Percentiles rank a stretch among this genome's conserved stretches.
phyloP scores from a whole-genome alignment of 305 asterid genomes.

The Fraxinus paxiana region DNA sequence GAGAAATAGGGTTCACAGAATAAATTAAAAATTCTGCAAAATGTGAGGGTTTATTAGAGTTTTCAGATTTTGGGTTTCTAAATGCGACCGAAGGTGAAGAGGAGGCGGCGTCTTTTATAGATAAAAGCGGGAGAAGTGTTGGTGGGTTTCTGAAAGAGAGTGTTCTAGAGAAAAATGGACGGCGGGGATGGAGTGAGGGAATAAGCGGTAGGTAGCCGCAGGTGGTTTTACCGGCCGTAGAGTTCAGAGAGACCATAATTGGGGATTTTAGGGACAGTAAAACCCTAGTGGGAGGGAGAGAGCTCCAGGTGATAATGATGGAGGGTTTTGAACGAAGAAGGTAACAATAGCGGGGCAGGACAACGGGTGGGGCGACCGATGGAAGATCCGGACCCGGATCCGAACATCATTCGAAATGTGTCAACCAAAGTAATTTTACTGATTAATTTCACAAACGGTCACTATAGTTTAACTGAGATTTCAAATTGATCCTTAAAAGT shows the following conservation, averaged over 20 bases:
- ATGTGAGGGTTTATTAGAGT: slow-evolving; percentile 11
- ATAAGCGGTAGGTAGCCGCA: slow-evolving; percentile 23
- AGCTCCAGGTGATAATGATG: background rate
- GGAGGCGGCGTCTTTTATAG: slow-evolving; percentile 36
- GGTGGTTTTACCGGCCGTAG: slow-evolving; percentile 42
- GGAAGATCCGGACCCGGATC: background rate
- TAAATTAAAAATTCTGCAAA: slow-evolving; percentile 2
- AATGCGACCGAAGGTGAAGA: slow-evolving; percentile 8
- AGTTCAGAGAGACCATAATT: slow-evolving; percentile 27
- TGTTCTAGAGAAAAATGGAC: slow-evolving; percentile 37
- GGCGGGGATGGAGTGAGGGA: slow-evolving; percentile 32
- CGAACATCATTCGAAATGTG: background rate
- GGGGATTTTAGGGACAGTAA: background rate
- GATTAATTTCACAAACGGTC: background rate
- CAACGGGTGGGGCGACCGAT: background rate
- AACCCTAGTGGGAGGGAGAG: background rate
- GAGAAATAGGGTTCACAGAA: background rate
- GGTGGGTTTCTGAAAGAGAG: slow-evolving; percentile 33
- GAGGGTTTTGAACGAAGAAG: background rate
- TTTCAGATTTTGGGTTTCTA: slow-evolving; percentile 7
- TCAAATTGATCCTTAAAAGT: background rate
- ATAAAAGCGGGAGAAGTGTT: slow-evolving; percentile 29
- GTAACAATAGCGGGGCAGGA: background rate
- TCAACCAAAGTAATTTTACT: background rate
- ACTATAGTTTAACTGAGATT: background rate